These are phyloP conservation scores for Ophiosphaerella herpotricha DNA, from an alignment of 2,329 filamentous ascomycete genomes.

Conservation along the genomic window DNA sequence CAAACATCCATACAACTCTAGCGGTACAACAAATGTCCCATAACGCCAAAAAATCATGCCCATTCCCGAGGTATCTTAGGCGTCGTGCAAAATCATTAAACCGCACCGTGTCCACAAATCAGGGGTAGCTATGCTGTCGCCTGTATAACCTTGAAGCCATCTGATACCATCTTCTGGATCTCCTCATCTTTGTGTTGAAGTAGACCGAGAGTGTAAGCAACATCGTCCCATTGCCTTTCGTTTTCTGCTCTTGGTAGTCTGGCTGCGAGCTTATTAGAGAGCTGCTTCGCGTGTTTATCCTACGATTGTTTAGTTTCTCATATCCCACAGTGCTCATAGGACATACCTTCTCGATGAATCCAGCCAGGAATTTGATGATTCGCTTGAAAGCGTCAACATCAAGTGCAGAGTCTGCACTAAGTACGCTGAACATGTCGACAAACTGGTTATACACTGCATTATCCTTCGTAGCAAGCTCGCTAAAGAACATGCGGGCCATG, in stretches of 20 bases:
- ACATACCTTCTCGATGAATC: constrained; percentile 93
- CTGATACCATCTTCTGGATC: constrained; percentile 74
- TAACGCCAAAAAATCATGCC: background rate
- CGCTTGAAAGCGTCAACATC: constrained; percentile 84
- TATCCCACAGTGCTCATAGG: background rate
- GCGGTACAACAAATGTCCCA: too few relatives aligned
- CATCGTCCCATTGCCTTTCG: constrained; percentile 96
- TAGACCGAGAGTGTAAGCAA: constrained; percentile 86
- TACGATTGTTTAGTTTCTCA: constrained; percentile 46
- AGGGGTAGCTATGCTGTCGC: constrained; percentile 37
- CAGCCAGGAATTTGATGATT: constrained; percentile 89
- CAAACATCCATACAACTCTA: too few relatives aligned
- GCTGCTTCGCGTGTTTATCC: constrained; percentile 97
- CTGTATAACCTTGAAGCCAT: constrained; percentile 68
- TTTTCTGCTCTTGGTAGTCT: constrained; percentile 83
- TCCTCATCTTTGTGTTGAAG: constrained; percentile 94
- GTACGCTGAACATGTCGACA: constrained; percentile 95
- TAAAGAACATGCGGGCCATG: constrained; percentile 97
- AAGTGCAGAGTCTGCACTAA: constrained; percentile 79
- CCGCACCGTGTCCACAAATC: background rate
- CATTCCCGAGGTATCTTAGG: constrained; percentile 9
- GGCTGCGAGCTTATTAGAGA: constrained; percentile 89
- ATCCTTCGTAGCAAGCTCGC: constrained; percentile 94
- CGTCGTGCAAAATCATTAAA: constrained; percentile 9
- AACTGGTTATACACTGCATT: constrained; percentile 99